phyloP scores from a whole-genome alignment of 306 rosid species.

The Crotalaria pallida region DNA sequence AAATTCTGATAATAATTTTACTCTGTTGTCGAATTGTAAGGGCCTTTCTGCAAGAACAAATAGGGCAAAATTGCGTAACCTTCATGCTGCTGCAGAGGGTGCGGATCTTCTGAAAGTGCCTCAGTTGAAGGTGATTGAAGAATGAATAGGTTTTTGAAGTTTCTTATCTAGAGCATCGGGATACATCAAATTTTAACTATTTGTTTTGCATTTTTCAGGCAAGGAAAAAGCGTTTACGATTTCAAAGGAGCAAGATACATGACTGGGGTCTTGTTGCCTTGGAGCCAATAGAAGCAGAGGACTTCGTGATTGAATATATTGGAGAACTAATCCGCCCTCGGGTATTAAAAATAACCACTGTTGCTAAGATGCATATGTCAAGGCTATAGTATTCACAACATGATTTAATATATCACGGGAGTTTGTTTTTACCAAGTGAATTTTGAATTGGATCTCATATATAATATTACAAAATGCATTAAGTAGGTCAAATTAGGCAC shows the following conservation, averaged over 20 bases:
- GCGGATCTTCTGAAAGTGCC: slow-evolving; percentile 95
- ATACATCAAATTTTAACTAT: neutral
- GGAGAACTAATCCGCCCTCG: slow-evolving; percentile 93
- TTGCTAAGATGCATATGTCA: neutral
- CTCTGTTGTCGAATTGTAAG: slow-evolving; percentile 72
- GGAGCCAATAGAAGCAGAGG: slow-evolving; percentile 95
- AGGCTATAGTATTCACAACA: neutral
- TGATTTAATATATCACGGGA: neutral
- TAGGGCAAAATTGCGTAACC: slow-evolving; percentile 86
- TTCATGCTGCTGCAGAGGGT: slow-evolving; percentile 95
- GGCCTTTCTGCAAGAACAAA: slow-evolving; percentile 96
- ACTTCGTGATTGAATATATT: slow-evolving; percentile 92
- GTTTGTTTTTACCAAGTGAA: neutral
- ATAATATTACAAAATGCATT: neutral
- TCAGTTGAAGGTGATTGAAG: slow-evolving; percentile 72
- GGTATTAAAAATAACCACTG: slow-evolving; percentile 37
- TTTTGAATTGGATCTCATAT: neutral
- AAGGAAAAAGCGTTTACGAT: slow-evolving; percentile 74
- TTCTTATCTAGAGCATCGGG: slow-evolving; percentile 11
- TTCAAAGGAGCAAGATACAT: slow-evolving; percentile 94
- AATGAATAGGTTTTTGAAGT: slow-evolving; percentile 6
- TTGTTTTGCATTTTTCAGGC: slow-evolving; percentile 48
- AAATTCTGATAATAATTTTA: slow-evolving; percentile 43
- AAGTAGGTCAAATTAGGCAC: neutral
- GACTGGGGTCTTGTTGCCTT: slow-evolving; percentile 98